Evolutionary conservation across 257 asterid species (phyloP).

Genomic region (Fraxinus anomala): DNA sequence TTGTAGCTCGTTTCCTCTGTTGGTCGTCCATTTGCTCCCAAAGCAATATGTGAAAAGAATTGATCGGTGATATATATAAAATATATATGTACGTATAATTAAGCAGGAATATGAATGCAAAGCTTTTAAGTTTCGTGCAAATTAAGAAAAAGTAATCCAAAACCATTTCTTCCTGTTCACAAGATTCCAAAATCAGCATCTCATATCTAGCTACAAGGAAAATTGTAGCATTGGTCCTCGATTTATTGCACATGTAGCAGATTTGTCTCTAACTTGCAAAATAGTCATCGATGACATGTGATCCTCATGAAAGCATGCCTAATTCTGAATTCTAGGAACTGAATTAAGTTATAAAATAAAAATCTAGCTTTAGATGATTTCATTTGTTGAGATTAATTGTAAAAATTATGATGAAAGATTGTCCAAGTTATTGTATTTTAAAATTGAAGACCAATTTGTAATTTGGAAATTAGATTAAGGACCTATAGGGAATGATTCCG

Average conservation of each 20-base stretch:
- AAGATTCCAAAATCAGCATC: conserved; percentile 34
- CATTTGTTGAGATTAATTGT: background rate
- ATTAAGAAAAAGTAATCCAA: conserved; percentile 44
- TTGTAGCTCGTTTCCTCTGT: conserved; percentile 43
- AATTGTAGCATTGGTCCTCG: background rate
- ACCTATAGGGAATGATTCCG: background rate
- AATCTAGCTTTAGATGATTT: background rate
- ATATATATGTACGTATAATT: background rate
- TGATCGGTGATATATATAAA: background rate
- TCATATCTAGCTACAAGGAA: background rate
- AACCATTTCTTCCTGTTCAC: conserved; percentile 39
- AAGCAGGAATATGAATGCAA: background rate
- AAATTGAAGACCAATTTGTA: background rate
- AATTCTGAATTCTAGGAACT: too few species aligned
- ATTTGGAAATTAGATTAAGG: background rate
- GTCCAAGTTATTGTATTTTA: background rate
- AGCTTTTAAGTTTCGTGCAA: conserved; percentile 13
- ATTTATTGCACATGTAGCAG: background rate
- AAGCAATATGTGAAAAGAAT: background rate
- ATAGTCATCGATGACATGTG: background rate
- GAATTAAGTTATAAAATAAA: background rate
- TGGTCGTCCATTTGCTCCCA: conserved; percentile 44
- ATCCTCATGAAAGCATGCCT: background rate
- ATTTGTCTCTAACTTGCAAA: background rate
- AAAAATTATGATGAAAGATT: background rate